phyloP scores from a whole-genome alignment of 2,329 filamentous ascomycete genomes.

The Endothia cerciana region DNA sequence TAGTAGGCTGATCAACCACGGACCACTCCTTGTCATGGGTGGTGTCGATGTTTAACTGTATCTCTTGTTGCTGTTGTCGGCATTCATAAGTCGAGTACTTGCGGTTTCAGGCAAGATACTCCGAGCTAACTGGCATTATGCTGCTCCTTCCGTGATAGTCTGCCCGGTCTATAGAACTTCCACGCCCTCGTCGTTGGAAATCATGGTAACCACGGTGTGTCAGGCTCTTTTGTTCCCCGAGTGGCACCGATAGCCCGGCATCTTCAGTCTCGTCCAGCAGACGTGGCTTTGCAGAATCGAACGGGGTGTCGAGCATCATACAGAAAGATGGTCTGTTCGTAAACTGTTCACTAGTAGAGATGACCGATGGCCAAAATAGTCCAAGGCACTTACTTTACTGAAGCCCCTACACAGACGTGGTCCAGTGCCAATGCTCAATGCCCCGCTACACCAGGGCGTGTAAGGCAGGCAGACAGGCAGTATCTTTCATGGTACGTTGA shows the following conservation, averaged over 20 bases:
- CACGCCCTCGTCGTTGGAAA: not conserved
- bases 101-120: not conserved
- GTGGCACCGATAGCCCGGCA: not conserved
- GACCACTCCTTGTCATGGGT: not conserved
- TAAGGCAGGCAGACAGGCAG: not conserved
- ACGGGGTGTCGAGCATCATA: not conserved
- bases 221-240: not conserved
- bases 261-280: not conserved
- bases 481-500: not conserved
- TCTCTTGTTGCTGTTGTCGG: not conserved
- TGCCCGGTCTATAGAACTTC: not conserved
- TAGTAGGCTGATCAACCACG: not conserved
- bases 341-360: not conserved
- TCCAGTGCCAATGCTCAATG: not conserved
- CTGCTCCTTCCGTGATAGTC: not conserved
- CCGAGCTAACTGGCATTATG: not conserved
- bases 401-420: not conserved
- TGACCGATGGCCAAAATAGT: not conserved
- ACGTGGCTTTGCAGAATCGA: not conserved
- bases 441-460: not conserved
- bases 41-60: not conserved
- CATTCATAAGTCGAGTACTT: not conserved
- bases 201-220: not conserved
- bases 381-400: not conserved
- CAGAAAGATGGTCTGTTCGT: not conserved